Percentiles rank a stretch among this genome's conserved stretches.
phyloP scores from a whole-genome alignment of 805 yeast species.

The Cyberlindnera amylophila region DNA sequence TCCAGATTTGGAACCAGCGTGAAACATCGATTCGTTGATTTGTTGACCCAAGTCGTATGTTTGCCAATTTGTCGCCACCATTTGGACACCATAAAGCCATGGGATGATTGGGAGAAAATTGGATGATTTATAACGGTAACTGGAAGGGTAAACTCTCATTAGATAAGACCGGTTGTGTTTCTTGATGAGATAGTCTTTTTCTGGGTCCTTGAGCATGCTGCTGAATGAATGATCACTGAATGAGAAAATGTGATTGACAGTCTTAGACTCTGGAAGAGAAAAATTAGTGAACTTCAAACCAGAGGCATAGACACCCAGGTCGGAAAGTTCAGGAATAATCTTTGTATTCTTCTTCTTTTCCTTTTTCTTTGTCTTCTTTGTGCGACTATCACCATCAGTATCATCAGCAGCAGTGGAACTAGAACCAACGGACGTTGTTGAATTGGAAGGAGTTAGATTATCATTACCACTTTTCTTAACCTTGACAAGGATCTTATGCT shows the following conservation, averaged over 20 bases:
- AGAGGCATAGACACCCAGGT: slow-evolving; percentile 56
- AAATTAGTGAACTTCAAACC: slow-evolving; percentile 80
- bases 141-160: slow-evolving; percentile 87
- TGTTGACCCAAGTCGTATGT: slow-evolving; percentile 87
- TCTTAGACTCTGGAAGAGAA: slow-evolving; percentile 80
- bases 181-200: slow-evolving; percentile 49
- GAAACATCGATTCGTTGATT: slow-evolving; percentile 79
- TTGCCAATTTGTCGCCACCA: slow-evolving; percentile 98
- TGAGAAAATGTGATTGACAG: slow-evolving; percentile 79
- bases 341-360: slow-evolving; percentile 18
- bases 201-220: slow-evolving; percentile 59
- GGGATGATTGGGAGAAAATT: slow-evolving; percentile 76
- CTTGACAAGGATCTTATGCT: slow-evolving; percentile 70
- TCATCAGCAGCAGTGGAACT: slow-evolving; percentile 32
- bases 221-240: slow-evolving; percentile 71
- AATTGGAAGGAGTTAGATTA: slow-evolving; percentile 22
- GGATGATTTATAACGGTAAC: slow-evolving; percentile 67
- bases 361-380: background rate
- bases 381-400: slow-evolving; percentile 5
- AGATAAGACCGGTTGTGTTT: slow-evolving; percentile 75
- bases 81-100: slow-evolving; percentile 86
- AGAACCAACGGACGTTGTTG: slow-evolving; percentile 25
- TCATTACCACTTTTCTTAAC: slow-evolving; percentile 49
- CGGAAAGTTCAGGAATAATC: slow-evolving; percentile 44
- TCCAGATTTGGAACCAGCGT: slow-evolving; percentile 56